Percentiles rank a stretch among this genome's conserved stretches.
Evolutionary conservation across 1,284 basidiomycete species (phyloP).

Genomic region (Porogramme epimiltina): DNA sequence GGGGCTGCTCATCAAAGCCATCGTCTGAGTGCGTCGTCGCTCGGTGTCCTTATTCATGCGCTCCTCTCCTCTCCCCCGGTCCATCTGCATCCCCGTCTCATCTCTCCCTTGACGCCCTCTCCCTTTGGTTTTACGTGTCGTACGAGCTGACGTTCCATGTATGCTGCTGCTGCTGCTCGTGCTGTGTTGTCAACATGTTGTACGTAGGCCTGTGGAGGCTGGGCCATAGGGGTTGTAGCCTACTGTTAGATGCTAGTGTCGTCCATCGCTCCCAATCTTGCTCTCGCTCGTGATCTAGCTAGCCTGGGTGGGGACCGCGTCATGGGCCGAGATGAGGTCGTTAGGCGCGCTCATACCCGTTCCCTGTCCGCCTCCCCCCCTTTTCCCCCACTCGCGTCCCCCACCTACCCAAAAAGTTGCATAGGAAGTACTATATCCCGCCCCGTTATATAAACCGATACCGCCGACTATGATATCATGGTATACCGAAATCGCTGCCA

Average conservation of each 20-base stretch:
- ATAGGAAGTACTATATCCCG: slow-evolving; percentile 18
- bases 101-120: not conserved
- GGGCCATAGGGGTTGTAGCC: slow-evolving; percentile 6
- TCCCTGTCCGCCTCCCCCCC: not conserved
- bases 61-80: not conserved
- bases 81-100: not conserved
- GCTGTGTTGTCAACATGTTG: slow-evolving; percentile 25
- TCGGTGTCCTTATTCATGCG: not conserved
- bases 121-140: not conserved
- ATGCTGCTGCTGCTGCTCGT: slow-evolving; percentile 15
- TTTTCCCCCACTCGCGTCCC: not conserved
- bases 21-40: slow-evolving; percentile 41
- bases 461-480: slow-evolving; percentile 25
- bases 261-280: not conserved
- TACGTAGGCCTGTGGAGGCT: slow-evolving; percentile 15
- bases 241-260: slow-evolving; percentile 12
- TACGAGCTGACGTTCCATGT: not conserved
- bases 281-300: not conserved
- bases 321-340: not conserved
- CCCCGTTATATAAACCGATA: slow-evolving; percentile 19
- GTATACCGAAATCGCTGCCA: slow-evolving; percentile 11
- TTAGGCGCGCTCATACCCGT: too few relatives aligned
- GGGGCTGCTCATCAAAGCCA: slow-evolving; percentile 67
- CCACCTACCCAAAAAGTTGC: slow-evolving; percentile 15
- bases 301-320: too few relatives aligned